Percentiles rank a stretch among this genome's conserved stretches.
Conservation (phyloP, 2,329 filamentous ascomycete genomes). For the Xylariomycetidae sp. region DNA sequence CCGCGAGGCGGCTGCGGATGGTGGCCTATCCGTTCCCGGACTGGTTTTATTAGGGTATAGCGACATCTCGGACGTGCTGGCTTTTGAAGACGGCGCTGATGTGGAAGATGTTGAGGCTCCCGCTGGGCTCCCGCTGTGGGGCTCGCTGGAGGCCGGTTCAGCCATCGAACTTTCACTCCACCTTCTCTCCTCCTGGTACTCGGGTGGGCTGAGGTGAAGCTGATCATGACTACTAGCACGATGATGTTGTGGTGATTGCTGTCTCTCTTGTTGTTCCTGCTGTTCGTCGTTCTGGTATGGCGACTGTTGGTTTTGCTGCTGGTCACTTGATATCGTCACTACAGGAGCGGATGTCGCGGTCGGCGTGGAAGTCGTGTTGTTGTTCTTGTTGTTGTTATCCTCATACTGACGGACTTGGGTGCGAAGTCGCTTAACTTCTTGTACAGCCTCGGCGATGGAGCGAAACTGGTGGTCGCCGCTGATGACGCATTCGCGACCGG, state of each 20-base stretch:
- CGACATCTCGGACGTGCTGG: too few relatives aligned
- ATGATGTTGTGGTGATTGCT: background rate
- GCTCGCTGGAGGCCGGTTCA: too few relatives aligned
- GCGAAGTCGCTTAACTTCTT: constrained; percentile 4
- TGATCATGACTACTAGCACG: background rate
- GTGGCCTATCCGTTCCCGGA: background rate
- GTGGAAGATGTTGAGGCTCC: too few relatives aligned
- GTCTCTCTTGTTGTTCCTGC: background rate
- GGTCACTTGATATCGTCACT: too few relatives aligned
- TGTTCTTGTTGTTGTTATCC: constrained; percentile 2
- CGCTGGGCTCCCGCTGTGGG: too few relatives aligned
- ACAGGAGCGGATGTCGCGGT: too few relatives aligned
- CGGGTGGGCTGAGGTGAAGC: background rate
- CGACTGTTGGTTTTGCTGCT: too few relatives aligned
- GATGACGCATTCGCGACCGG: constrained; percentile 7
- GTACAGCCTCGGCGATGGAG: constrained; percentile 9
- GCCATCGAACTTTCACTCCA: too few relatives aligned
- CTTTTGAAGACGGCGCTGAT: too few relatives aligned
- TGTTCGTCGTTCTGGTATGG: background rate
- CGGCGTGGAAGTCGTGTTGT: background rate
- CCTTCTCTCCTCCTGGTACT: too few relatives aligned
- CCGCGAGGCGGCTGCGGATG: constrained; percentile 1
- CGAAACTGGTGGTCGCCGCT: constrained; percentile 8
- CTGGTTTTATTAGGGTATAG: background rate
- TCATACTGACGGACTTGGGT: constrained; percentile 2